Base-by-base conservation (phyloP, 768 basidiomycete species). In the Pisolithus marmoratus region DNA sequence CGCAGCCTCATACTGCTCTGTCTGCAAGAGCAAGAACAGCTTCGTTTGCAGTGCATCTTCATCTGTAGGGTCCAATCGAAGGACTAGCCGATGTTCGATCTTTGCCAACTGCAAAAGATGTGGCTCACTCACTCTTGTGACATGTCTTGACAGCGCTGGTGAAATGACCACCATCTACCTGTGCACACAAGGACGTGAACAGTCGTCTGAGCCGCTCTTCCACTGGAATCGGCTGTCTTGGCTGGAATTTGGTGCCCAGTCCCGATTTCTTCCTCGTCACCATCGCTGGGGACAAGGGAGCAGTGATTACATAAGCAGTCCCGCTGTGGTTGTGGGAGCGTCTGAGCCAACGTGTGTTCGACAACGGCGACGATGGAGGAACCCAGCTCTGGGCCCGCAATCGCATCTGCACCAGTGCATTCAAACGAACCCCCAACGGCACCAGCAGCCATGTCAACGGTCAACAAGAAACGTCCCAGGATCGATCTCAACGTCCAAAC, bases 151-250 rank as follows among this genome's bases (percentile, higher is more conserved):
- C 78, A 24, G 91, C 92, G 60, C 91, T 92, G 41, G 72, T 69
- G 63, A 91, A 85, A 70, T 94, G 84, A 2, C 87, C 89, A n/a
- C 87, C 90, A 55, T 94, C 90, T 59, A 94, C 84, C 65, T 95
- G 94, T 9, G 89, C 87, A 63, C 82, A 85, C 4, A 96, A 71
- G 37, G 89, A 87, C 46, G 80, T 82, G 70, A 88, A 93, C 48
- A 88, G 72, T 17, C 82, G 78, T 61, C 79, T 83, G 47, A 78
- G 47, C 56, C 60, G 65, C 56, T 58, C 64, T 15, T 60, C 61
- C 48, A 59, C 29, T 2, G 52, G 26, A 45, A 60, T 56, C 46
- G 60, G 52, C 53, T 61, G 55, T 52, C 54, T 59, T 38, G 53
- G 48, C 49, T 46, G 55, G 0, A 6, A 42, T 47, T 58, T 63